Conservation (phyloP, 2,329 filamentous ascomycete species). For the Ciborinia camelliae region DNA sequence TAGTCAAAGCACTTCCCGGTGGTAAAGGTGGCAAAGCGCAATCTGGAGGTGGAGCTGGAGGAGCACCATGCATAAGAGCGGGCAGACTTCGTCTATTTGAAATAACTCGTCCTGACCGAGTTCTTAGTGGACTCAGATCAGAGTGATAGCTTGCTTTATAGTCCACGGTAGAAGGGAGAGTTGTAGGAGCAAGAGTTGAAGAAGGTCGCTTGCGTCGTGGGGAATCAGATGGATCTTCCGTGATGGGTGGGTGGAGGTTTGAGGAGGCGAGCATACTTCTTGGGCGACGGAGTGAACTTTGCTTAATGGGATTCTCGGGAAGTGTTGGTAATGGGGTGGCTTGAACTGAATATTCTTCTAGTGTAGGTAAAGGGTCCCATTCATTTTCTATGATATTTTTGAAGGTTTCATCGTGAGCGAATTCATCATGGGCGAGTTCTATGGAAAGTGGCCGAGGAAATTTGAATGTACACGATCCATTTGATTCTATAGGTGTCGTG, state of each 20-base stretch:
- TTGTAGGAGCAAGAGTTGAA: slow-evolving; percentile 13
- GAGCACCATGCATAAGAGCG: slow-evolving; percentile 32
- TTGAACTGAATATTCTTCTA: slow-evolving; percentile 5
- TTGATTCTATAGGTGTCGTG: slow-evolving; percentile 6
- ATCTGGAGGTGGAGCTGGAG: slow-evolving; percentile 36
- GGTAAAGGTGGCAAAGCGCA: slow-evolving; percentile 37
- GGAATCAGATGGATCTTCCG: slow-evolving; percentile 1
- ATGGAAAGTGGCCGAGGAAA: slow-evolving; percentile 4
- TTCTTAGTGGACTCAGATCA: background rate
- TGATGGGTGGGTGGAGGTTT: background rate
- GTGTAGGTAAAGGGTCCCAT: slow-evolving; percentile 4
- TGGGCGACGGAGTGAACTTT: slow-evolving; percentile 2
- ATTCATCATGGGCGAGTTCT: no score
- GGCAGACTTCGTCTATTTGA: slow-evolving; percentile 32
- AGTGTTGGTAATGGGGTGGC: background rate
- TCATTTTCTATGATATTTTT: background rate
- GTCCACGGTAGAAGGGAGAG: background rate
- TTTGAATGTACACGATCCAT: slow-evolving; percentile 11
- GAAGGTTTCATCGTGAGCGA: background rate
- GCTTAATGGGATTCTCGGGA: background rate
- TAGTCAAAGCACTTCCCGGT: slow-evolving; percentile 16
- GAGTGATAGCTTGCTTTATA: slow-evolving; percentile 1
- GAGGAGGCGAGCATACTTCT: slow-evolving; percentile 10
- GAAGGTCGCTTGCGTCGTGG: slow-evolving; percentile 3
- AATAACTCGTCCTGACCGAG: slow-evolving; percentile 22